These are phyloP conservation scores for Apiotrichum gamsii DNA, from an alignment of 1,284 basidiomycete species.

Conservation along the genomic window DNA sequence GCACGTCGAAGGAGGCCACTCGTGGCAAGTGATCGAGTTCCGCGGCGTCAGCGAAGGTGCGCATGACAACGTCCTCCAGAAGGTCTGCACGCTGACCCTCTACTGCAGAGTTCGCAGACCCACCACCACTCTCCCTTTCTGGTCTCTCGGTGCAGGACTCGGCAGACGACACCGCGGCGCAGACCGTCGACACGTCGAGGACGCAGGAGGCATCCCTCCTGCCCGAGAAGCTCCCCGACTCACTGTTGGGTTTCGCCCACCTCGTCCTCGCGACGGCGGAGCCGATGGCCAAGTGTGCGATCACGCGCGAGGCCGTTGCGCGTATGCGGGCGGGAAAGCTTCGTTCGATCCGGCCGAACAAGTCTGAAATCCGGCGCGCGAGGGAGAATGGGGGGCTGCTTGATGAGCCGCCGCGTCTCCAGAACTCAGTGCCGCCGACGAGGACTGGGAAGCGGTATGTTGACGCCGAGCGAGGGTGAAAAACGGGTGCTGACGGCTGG, in stretches of 20 bases:
- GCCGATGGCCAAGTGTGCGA: slow-evolving; percentile 42
- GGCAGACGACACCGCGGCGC: slow-evolving; percentile 4
- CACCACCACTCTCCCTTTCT: slow-evolving; percentile 50
- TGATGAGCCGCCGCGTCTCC: slow-evolving; percentile 63
- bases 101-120: slow-evolving; percentile 62
- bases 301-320: slow-evolving; percentile 38
- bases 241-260: slow-evolving; percentile 45
- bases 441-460: slow-evolving; percentile 34
- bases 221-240: slow-evolving; percentile 28
- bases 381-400: slow-evolving; percentile 47
- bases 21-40: slow-evolving; percentile 67
- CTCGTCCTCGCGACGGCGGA: slow-evolving; percentile 44
- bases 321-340: slow-evolving; percentile 35
- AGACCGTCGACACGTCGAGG: slow-evolving; percentile 8
- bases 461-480: no score
- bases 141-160: slow-evolving; percentile 12
- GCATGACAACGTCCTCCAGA: neutral
- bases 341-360: slow-evolving; percentile 33
- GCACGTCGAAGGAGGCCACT: slow-evolving; percentile 40
- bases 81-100: neutral
- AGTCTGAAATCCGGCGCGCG: slow-evolving; percentile 26
- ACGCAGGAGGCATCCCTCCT: no score
- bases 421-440: slow-evolving; percentile 59
- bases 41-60: slow-evolving; percentile 76
- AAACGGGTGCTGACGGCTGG: no score